Evolutionary conservation across 2,329 filamentous ascomycete species (phyloP).

Genomic region (Xylariaceae sp.): DNA sequence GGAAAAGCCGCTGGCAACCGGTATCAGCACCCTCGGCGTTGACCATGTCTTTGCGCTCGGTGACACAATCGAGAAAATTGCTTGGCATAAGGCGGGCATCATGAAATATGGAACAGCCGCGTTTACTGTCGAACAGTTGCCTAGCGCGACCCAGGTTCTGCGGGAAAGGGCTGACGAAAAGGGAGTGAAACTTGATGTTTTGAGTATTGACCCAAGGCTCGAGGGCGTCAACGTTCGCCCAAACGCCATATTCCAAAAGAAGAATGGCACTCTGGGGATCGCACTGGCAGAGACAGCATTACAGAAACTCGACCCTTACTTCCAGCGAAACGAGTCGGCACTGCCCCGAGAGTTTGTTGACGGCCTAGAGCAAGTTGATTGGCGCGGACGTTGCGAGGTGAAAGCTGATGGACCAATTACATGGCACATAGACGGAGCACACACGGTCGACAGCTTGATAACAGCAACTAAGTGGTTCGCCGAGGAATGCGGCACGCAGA

Average conservation of each 20-base stretch:
- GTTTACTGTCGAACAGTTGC: conserved; percentile 53
- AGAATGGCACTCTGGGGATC: conserved; percentile 49
- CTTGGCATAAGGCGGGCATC: conserved; percentile 72
- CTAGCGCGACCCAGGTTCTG: conserved; percentile 44
- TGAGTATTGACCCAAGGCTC: conserved; percentile 46
- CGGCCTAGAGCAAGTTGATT: conserved; percentile 71
- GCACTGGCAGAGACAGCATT: conserved; percentile 50
- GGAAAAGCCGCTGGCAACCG: conserved; percentile 52
- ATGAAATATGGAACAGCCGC: conserved; percentile 58
- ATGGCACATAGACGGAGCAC: conserved; percentile 92
- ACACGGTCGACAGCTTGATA: conserved; percentile 85
- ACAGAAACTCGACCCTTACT: conserved; percentile 37
- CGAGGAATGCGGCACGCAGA: conserved; percentile 34
- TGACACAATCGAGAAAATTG: conserved; percentile 59
- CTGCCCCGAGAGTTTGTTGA: conserved; percentile 63
- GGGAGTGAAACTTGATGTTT: conserved; percentile 41
- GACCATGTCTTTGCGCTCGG: conserved; percentile 65
- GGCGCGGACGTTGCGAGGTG: conserved; percentile 74
- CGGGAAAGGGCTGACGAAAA: conserved; percentile 50
- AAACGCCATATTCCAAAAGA: conserved; percentile 54
- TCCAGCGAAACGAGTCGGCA: conserved; percentile 18
- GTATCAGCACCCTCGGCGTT: conserved; percentile 63
- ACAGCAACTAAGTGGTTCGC: conserved; percentile 81
- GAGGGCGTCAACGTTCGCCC: conserved; percentile 45
- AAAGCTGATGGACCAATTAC: conserved; percentile 53